Base-by-base conservation (phyloP, 352 stramenopile genomes). In the Halophytophthora polymorphica region DNA sequence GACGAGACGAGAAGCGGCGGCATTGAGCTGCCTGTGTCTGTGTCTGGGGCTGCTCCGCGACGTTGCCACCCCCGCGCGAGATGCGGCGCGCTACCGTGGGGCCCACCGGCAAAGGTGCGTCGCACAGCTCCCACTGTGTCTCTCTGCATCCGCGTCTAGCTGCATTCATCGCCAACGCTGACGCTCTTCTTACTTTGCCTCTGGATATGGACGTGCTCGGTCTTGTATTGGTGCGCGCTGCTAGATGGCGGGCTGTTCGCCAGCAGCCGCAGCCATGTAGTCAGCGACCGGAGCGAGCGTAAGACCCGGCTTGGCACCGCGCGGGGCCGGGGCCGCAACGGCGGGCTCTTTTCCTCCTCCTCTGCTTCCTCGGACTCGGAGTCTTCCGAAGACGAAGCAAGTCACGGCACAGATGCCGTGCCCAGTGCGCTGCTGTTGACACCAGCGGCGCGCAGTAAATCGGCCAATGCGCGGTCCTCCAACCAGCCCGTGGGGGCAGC, bases 321-420 rank as follows among this genome's bases (percentile, higher is more conserved):
- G 25, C 25, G 25, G 4, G 57, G 46, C 56, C 58, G 58, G 3
- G 55, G 54, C n/a, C 64, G 64, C 36, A 69, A 69, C 21, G 64
- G 64, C 18, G 64, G 64, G 6, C 56, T 73, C 51, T 73, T 73
- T 51, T 73, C 64, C 6, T 73, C 64, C 33, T 73, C 64, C 12
- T 73, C 64, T 28, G 69, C 64, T 19, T 69, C 64, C 18, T 57
- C 56, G 13, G 54, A 71, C 36, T 65, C 58, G 10, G 53, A 68
- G 28, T 34, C 31, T 18, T 69, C 64, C 1, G 53, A 31, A 31
- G 25, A 66, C 17, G 39, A 22, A 13, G 55, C 66, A 15, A 53
- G 58, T 46, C 43, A 60, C 22, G 37, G 47, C 51, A 6, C 43
- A 45, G 6, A 22, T n/a, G 4, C 3, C 15, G 11, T 14, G n/a